phyloP scores from a whole-genome alignment of 129 eudicot species.

The Ambrosia artemisiifolia region DNA sequence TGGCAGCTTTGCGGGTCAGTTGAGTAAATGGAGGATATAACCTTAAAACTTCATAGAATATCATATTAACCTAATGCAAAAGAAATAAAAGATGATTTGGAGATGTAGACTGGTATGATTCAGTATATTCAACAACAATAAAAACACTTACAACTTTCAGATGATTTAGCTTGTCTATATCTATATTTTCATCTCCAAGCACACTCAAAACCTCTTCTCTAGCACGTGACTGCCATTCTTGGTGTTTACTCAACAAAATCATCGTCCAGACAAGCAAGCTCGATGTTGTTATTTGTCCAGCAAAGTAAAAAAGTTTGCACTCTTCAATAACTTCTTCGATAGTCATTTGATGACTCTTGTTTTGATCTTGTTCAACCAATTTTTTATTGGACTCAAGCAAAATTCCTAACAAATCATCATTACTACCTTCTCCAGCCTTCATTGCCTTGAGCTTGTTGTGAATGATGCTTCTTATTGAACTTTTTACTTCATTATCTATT shows the following conservation, averaged over 20 bases:
- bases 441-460: constrained; percentile 26
- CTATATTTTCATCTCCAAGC: constrained; percentile 2
- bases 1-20: constrained; percentile 12
- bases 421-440: constrained; percentile 18
- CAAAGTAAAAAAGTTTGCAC: constrained; percentile 41
- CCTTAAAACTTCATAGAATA: constrained; percentile 37
- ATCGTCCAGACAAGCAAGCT: constrained; percentile 40
- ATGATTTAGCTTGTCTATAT: constrained; percentile 20
- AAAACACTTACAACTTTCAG: constrained; percentile 35
- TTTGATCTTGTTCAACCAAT: constrained; percentile 25
- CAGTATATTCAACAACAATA: background rate
- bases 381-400: constrained; percentile 28
- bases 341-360: constrained; percentile 26
- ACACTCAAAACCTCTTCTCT: constrained; percentile 39
- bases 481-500: constrained; percentile 26
- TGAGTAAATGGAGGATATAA: constrained; percentile 31
- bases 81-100: background rate
- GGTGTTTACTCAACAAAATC: constrained; percentile 34
- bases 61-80: constrained; percentile 29
- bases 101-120: background rate
- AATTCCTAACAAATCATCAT: constrained; percentile 28
- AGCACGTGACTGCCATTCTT: constrained; percentile 41
- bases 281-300: constrained; percentile 40
- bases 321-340: constrained; percentile 34
- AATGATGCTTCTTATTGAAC: constrained; percentile 16